A percentile compares a stretch with the other conserved stretches of the same genome.
Conservation (phyloP, 208 protist species). For the Trypanosoma scelopori region DNA sequence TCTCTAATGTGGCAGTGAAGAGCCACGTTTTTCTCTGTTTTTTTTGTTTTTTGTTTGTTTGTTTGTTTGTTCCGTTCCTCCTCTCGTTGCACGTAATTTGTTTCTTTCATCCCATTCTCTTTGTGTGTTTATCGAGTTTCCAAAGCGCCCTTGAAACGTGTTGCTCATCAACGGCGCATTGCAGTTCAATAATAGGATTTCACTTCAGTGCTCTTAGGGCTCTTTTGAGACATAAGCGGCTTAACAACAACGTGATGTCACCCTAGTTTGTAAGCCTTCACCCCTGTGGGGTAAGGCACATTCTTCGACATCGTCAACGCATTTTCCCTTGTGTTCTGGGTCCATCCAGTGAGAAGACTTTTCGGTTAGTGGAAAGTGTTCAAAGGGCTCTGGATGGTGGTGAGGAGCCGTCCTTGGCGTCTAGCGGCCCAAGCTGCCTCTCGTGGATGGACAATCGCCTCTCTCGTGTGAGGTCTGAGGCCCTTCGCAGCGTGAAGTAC, state of each 20-base stretch:
- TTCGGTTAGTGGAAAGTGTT: slow-evolving; percentile 13
- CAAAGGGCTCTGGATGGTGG: slow-evolving; percentile 10
- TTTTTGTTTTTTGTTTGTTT: slow-evolving; percentile 19
- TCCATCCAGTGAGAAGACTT: neutral
- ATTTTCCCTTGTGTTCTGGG: slow-evolving; percentile 13
- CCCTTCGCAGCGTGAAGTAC: slow-evolving; percentile 4
- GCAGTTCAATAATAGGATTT: slow-evolving; percentile 3
- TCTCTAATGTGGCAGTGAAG: neutral
- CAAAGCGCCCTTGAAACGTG: no score
- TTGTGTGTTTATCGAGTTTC: neutral
- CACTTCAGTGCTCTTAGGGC: slow-evolving; percentile 7
- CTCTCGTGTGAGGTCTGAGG: neutral
- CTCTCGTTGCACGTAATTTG: neutral
- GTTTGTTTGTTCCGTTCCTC: slow-evolving; percentile 31
- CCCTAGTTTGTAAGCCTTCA: slow-evolving; percentile 10
- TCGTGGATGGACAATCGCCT: slow-evolving; percentile 14
- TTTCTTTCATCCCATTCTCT: slow-evolving; percentile 21
- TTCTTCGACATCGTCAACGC: slow-evolving; percentile 7
- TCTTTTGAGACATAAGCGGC: slow-evolving; percentile 12
- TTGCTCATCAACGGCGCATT: neutral
- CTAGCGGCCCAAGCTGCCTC: slow-evolving; percentile 12
- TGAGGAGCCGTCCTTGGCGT: slow-evolving; percentile 6
- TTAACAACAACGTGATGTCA: slow-evolving; percentile 16
- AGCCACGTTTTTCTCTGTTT: slow-evolving; percentile 3
- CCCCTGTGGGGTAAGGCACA: slow-evolving; percentile 3